Percentiles rank a stretch among this genome's conserved stretches.
Evolutionary conservation across 2,329 filamentous ascomycete species (phyloP).

Genomic region (Diaporthe australafricana): DNA sequence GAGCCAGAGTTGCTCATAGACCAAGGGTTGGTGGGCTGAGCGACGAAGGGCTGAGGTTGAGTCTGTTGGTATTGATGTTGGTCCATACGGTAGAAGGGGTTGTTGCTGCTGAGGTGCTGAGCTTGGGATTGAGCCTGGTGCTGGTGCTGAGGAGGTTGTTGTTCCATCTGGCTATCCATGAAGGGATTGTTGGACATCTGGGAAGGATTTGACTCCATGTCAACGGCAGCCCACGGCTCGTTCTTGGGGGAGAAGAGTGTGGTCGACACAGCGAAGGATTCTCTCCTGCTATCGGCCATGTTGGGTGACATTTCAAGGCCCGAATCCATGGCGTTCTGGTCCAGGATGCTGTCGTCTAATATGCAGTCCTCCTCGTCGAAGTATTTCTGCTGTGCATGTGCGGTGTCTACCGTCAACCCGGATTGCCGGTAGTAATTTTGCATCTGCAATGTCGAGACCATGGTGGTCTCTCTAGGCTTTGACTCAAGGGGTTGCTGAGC

Average conservation of each 20-base stretch:
- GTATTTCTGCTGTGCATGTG: conserved; percentile 63
- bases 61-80: conserved; percentile 56
- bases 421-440: conserved; percentile 63
- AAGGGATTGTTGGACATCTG: conserved; percentile 74
- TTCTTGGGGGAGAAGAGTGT: conserved; percentile 74
- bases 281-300: conserved; percentile 71
- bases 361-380: conserved; percentile 71
- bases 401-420: conserved; percentile 65
- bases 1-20: conserved; percentile 75
- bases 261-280: conserved; percentile 70
- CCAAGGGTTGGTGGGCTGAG: conserved; percentile 64
- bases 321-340: conserved; percentile 69
- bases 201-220: conserved; percentile 65
- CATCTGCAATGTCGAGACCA: conserved; percentile 65
- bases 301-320: conserved; percentile 72
- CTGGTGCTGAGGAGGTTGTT: conserved; percentile 43
- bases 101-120: conserved; percentile 58
- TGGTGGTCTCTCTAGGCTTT: conserved; percentile 46
- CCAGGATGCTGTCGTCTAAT: conserved; percentile 71
- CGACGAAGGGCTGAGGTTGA: conserved; percentile 51
- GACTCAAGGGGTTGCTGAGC: background rate
- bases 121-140: conserved; percentile 27
- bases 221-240: conserved; percentile 72
- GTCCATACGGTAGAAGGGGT: conserved; percentile 76
- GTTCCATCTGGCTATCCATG: conserved; percentile 53